Base-by-base conservation (phyloP, 1,284 basidiomycete genomes). In the Sphaerobolus stellatus region DNA sequence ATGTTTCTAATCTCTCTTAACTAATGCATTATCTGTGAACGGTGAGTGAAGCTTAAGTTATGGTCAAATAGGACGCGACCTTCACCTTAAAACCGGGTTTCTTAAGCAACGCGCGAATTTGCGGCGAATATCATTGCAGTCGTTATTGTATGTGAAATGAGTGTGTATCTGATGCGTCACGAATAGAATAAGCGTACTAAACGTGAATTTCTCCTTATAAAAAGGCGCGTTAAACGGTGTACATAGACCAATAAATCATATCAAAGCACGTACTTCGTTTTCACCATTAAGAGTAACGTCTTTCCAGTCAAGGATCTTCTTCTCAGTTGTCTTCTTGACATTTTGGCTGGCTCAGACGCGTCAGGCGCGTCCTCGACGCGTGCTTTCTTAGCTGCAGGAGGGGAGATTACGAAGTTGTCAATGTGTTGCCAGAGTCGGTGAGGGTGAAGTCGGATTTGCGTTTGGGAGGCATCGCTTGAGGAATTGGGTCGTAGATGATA, bases 41-140 rank as follows among this genome's bases (percentile, higher is more conserved):
- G n/a, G n/a, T 8, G 22, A 20, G 20, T 2, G 16, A 24, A 27
- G 36, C 25, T 20, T 11, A 16, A 29, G 36, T 20, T 3, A 31
- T 14, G 22, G 36, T 29, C 9, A 24, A n/a, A 49, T 27, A 50
- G 27, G 11, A 50, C n/a, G 38, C 9, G 14, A 43, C 61, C 27
- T 36, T 36, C 54, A 75, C 76, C 69, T 78, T 79, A 64, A 71
- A 79, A 7, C 64, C 68, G 1, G 75, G 74, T 7, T 68, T 67
- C 64, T 75, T 73, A 61, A 68, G 68, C 40, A 79, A 61, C 4
- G 66, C 56, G 14, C 71, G 66, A 38, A 78, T 79, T 79, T 80
- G 45, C 76, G 69, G 29, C 76, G 67, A 48, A 80, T 67, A 18
- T 78, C 77, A 48, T 73, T 76, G 57, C 75, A 78, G 59, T 76